Evolutionary conservation across 345 rosid genomes (phyloP).

Genomic region (Kandelia obovata): DNA sequence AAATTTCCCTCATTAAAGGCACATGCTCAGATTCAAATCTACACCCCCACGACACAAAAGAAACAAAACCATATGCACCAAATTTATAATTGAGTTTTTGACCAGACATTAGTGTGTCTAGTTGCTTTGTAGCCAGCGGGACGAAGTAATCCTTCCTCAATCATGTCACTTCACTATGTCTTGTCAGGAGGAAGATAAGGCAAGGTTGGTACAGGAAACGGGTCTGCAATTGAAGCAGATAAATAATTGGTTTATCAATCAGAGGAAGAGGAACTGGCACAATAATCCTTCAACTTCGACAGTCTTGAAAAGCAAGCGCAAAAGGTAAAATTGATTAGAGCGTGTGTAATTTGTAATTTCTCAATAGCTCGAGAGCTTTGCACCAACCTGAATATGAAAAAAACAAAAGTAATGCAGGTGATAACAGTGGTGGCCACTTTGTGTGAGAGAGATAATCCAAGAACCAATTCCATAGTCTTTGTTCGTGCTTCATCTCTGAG

Average conservation of each 20-base stretch:
- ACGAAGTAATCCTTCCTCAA: neutral
- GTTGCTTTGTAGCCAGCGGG: conserved; percentile 2
- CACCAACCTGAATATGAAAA: conserved; percentile 46
- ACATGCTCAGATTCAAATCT: neutral
- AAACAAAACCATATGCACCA: neutral
- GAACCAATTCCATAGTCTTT: neutral
- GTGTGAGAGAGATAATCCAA: conserved; percentile 30
- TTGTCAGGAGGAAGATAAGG: conserved; percentile 96
- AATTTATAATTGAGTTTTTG: conserved; percentile 5
- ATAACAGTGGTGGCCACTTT: conserved; percentile 57
- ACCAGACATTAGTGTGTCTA: conserved; percentile 14
- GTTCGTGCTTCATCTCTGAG: conserved; percentile 3
- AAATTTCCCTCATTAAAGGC: conserved; percentile 14
- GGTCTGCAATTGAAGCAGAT: conserved; percentile 96
- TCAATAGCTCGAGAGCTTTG: conserved; percentile 22
- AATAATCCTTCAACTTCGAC: conserved; percentile 86
- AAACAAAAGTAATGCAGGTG: conserved; percentile 85
- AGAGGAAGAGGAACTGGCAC: conserved; percentile 98
- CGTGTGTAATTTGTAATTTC: neutral
- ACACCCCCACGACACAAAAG: neutral
- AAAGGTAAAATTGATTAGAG: conserved; percentile 49
- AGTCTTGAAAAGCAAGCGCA: conserved; percentile 78
- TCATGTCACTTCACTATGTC: neutral
- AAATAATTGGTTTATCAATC: conserved; percentile 98
- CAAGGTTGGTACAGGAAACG: conserved; percentile 90